phyloP scores from a whole-genome alignment of 441 rosid genomes.

The Kokia cookei region DNA sequence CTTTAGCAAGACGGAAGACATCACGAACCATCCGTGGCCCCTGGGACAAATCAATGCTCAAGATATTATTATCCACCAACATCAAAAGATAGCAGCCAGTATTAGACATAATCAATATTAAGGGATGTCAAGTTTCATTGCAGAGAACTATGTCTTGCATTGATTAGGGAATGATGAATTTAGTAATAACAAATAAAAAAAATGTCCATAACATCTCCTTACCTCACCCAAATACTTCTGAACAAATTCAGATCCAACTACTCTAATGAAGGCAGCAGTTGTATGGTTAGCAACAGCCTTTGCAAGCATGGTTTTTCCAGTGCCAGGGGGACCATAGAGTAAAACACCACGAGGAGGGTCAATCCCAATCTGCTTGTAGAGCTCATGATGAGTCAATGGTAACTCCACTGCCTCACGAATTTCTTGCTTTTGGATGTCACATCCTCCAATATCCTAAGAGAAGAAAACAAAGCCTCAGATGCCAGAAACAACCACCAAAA shows the following conservation, averaged over 20 bases:
- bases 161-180: not conserved
- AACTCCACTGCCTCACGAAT: conserved; percentile 99
- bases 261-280: conserved; percentile 97
- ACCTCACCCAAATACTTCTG: conserved; percentile 99
- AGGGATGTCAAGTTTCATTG: not conserved
- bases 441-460: conserved; percentile 94
- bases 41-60: conserved; percentile 25
- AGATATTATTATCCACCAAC: not conserved
- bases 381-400: conserved; percentile 92
- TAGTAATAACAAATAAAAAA: not conserved
- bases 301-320: conserved; percentile 98
- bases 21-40: conserved; percentile 99
- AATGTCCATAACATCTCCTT: conserved; percentile 8
- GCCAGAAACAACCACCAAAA: not conserved
- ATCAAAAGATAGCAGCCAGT: not conserved
- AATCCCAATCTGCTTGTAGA: conserved; percentile 95
- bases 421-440: conserved; percentile 98
- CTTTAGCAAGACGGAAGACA: conserved; percentile 97
- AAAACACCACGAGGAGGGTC: conserved; percentile 99
- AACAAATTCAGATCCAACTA: conserved; percentile 99
- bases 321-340: conserved; percentile 98
- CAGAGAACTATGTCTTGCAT: not conserved
- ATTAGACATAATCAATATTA: not conserved
- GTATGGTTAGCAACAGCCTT: conserved; percentile 99
- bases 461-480: conserved; percentile 1